phyloP scores from a whole-genome alignment of 345 rosid genomes.

The Bruguiera sexangula region DNA sequence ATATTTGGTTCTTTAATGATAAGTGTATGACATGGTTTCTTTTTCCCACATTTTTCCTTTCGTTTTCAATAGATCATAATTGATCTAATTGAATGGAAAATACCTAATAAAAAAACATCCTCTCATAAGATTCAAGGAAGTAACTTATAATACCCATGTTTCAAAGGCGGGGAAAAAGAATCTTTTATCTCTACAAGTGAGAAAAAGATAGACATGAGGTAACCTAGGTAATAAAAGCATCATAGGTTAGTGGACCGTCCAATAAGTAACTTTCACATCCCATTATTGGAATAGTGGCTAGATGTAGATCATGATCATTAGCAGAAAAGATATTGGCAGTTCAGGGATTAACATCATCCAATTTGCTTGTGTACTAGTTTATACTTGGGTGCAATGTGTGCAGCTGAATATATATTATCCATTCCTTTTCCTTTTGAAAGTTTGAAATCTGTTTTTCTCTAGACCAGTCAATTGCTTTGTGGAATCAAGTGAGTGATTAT shows the following conservation, averaged over 20 bases:
- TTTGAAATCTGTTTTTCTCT: too few species aligned
- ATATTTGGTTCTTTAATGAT: conserved; percentile 23
- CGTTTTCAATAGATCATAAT: neutral
- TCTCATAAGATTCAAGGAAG: too few species aligned
- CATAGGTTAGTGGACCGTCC: too few species aligned
- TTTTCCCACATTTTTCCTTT: neutral
- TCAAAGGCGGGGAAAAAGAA: too few species aligned
- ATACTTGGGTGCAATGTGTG: neutral
- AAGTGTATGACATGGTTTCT: conserved; percentile 16
- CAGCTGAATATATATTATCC: neutral
- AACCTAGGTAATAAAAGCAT: too few species aligned
- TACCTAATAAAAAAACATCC: neutral
- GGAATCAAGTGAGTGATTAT: conserved; percentile 2
- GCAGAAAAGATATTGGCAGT: neutral
- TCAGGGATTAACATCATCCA: neutral
- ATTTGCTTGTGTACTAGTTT: neutral
- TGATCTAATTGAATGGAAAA: neutral
- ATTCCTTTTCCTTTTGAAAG: neutral
- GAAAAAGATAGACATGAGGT: too few species aligned
- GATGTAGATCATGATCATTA: neutral
- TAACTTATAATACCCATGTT: too few species aligned
- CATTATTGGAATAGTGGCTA: too few species aligned
- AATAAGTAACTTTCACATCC: too few species aligned
- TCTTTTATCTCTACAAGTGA: too few species aligned
- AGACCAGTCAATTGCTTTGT: neutral